phyloP scores from a whole-genome alignment of 2,329 filamentous ascomycete species.

The Colletotrichum musicola region DNA sequence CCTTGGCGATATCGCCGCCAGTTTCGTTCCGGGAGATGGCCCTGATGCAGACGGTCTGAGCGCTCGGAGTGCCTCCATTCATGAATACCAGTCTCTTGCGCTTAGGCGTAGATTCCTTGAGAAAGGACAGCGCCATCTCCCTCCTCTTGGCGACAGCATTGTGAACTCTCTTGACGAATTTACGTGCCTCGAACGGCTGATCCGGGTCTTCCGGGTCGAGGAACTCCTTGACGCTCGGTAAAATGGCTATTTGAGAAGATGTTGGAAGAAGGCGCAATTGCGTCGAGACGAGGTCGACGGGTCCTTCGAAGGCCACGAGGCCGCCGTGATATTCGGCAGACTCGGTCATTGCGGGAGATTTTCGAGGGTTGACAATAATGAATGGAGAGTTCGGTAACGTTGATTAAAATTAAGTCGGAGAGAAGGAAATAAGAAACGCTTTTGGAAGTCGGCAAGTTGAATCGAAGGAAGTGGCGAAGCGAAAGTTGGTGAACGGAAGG shows the following conservation, averaged over 20 bases:
- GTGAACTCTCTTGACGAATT: conserved; percentile 63
- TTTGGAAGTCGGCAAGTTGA: background rate
- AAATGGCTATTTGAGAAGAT: conserved; percentile 68
- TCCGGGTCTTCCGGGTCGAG: conserved; percentile 48
- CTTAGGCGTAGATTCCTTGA: conserved; percentile 58
- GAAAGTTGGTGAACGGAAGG: conserved; percentile 3
- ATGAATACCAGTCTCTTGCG: conserved; percentile 70
- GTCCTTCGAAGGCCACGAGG: conserved; percentile 72
- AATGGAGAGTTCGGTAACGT: background rate
- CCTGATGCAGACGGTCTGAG: conserved; percentile 66
- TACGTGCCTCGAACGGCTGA: conserved; percentile 45
- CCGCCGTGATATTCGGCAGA: conserved; percentile 55
- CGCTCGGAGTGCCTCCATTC: conserved; percentile 69
- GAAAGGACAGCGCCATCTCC: conserved; percentile 63
- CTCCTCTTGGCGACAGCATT: conserved; percentile 61
- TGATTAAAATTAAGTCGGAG: background rate
- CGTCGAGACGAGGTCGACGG: conserved; percentile 65
- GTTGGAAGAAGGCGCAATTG: conserved; percentile 71
- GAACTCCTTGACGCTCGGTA: conserved; percentile 66
- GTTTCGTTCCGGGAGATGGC: conserved; percentile 67
- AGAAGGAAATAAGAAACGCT: background rate
- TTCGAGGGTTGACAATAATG: background rate
- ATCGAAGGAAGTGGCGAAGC: background rate
- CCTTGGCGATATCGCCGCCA: conserved; percentile 61
- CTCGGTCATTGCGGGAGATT: conserved; percentile 30